These are phyloP conservation scores for Bolboschoenoplectus hybrid DNA, from an alignment of 202 grass and related monocot genomes.

Conservation along the genomic window DNA sequence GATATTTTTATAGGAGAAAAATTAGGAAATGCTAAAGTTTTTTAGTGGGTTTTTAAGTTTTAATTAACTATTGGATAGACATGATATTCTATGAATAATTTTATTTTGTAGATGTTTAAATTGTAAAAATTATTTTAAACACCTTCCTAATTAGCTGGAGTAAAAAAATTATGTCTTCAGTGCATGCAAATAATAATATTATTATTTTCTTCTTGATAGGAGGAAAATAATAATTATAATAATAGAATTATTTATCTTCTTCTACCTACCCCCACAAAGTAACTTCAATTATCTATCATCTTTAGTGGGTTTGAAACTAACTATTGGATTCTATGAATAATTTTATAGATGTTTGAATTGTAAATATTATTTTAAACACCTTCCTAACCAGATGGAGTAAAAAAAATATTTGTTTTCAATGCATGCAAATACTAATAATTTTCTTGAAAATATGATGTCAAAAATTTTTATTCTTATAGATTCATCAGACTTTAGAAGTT, in stretches of 20 bases:
- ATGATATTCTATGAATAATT: background rate
- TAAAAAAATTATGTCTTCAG: no score
- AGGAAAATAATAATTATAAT: no score
- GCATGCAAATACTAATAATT: no score
- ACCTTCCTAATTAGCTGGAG: background rate
- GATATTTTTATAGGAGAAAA: background rate
- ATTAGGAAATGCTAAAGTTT: conserved; percentile 2
- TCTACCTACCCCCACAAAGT: no score
- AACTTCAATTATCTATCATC: no score
- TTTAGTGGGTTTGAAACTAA: background rate
- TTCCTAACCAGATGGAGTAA: background rate
- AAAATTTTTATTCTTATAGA: no score
- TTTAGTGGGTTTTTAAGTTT: background rate
- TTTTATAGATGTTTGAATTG: background rate
- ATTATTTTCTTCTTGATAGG: no score
- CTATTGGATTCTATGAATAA: background rate
- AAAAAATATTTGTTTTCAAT: no score
- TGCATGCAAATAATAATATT: no score
- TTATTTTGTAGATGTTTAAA: background rate
- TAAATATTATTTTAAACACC: background rate
- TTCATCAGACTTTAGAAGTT: no score
- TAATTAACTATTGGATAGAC: background rate
- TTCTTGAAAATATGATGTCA: no score
- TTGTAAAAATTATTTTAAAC: background rate
- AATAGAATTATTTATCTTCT: no score